Conservation (phyloP, 176 grass and related monocot species). For the Stipa capillata region DNA sequence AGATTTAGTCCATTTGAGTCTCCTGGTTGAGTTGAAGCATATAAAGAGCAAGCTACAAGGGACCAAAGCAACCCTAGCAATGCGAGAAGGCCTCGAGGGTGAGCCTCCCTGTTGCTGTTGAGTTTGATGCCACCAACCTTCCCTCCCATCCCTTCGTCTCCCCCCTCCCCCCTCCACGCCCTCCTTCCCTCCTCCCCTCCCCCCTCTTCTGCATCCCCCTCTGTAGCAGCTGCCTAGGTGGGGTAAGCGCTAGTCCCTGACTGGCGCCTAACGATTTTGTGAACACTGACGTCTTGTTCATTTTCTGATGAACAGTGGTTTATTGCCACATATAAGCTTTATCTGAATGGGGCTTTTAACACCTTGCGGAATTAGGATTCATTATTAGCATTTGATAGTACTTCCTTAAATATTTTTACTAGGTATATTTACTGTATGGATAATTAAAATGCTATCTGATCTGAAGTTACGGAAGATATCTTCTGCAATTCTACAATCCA, state of each 20-base stretch:
- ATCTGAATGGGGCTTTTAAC: neutral
- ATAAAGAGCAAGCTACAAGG: too few relatives aligned
- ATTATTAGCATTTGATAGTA: slow-evolving; percentile 6
- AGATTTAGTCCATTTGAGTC: neutral
- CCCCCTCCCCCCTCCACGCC: neutral
- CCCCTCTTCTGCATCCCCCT: neutral
- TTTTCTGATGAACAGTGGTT: neutral
- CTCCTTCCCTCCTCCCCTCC: neutral
- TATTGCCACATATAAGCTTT: neutral
- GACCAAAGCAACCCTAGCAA: neutral
- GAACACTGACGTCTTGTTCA: neutral
- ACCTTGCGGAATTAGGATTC: neutral
- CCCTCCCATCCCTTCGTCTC: neutral
- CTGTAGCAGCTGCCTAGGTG: neutral
- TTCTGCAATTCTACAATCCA: neutral
- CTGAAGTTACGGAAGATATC: neutral
- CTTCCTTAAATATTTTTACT: neutral
- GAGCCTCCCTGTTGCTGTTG: neutral
- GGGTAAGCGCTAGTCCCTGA: neutral
- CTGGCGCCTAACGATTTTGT: neutral
- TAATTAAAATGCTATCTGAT: neutral
- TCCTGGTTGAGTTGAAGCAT: neutral
- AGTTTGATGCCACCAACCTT: neutral
- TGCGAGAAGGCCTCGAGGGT: neutral
- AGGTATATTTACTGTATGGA: neutral